These are phyloP conservation scores for Reutealis trisperma DNA, from an alignment of 345 rosid genomes.

Conservation along the genomic window DNA sequence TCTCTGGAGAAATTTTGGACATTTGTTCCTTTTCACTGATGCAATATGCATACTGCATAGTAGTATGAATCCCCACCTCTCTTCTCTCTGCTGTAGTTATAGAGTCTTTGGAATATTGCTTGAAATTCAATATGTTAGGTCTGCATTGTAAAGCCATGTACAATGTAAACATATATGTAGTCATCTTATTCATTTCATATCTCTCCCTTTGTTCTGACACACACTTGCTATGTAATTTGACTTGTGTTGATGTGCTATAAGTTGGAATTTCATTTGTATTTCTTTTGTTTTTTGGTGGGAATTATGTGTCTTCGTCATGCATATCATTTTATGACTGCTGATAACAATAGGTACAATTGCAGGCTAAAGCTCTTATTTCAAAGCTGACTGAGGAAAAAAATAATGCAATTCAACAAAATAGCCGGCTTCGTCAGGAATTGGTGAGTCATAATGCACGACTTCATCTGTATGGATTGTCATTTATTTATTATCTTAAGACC, in stretches of 20 bases:
- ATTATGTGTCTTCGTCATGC: background rate
- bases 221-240: background rate
- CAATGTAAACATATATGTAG: no score
- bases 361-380: slow-evolving; percentile 54
- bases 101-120: background rate
- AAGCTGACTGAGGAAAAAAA: slow-evolving; percentile 67
- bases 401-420: slow-evolving; percentile 54
- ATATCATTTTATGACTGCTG: slow-evolving; percentile 6
- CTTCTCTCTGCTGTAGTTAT: background rate
- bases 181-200: background rate
- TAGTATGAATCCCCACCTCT: no score
- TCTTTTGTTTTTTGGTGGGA: background rate
- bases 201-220: background rate
- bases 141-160: background rate
- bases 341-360: slow-evolving; percentile 26
- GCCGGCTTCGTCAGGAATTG: slow-evolving; percentile 66
- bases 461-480: background rate
- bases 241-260: background rate
- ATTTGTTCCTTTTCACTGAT: background rate
- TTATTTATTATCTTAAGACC: background rate
- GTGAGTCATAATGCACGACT: slow-evolving; percentile 36
- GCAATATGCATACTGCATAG: background rate
- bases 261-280: background rate
- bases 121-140: background rate
- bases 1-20: background rate